Base-by-base conservation (phyloP, 345 rosid species). In the Conringia planisiliqua region DNA sequence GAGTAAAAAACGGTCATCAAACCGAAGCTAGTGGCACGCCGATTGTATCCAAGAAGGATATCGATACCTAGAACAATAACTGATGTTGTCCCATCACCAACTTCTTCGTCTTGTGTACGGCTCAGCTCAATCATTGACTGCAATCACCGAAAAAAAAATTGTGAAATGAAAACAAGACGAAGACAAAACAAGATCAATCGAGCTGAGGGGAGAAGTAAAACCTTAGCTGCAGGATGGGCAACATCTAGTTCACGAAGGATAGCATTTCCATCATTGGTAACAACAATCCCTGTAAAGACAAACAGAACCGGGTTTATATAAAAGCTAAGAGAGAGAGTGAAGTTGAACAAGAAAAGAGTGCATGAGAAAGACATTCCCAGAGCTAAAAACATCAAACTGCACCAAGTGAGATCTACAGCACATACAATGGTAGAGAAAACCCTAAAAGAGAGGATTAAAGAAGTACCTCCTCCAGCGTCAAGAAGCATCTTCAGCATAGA, bases 11-110 rank as follows among this genome's bases (percentile, higher is more conserved):
- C 3, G 8, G 8, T 43, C 18, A 43, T 43, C 8, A 8, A 14
- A n/a, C 8, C 18, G 10, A 44, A 44, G 48, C 18, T 44, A 44
- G n/a, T 6, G 1, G 47, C 17, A 42, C 6, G 7, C 47, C 5
- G 47, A 42, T 42, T 4, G 16, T n/a, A n/a, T n/a, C 2, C 17
- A 5, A 14, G 17, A 42, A 42, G 33, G 12, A 60, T 35, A 3
- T 17, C 50, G 14, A 68, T 88, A 93, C 98, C 97, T 65, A 93
- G 87, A 76, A 93, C 90, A 78, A 90, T 93, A 66, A 90, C 96
- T n/a, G 98, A 90, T 59, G 98, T 93, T 32, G 98, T 93, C 77
- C 98, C 98, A 80, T 93, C 98, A 74, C 97, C 97, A 5, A 93
- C 97, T 83, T 93, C 97, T 88, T 89, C 98, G 74, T 93, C 98